A percentile compares a stretch with the other conserved stretches of the same genome.
Conservation (phyloP, 2,329 filamentous ascomycete genomes). For the Sclerotinia spermophila region DNA sequence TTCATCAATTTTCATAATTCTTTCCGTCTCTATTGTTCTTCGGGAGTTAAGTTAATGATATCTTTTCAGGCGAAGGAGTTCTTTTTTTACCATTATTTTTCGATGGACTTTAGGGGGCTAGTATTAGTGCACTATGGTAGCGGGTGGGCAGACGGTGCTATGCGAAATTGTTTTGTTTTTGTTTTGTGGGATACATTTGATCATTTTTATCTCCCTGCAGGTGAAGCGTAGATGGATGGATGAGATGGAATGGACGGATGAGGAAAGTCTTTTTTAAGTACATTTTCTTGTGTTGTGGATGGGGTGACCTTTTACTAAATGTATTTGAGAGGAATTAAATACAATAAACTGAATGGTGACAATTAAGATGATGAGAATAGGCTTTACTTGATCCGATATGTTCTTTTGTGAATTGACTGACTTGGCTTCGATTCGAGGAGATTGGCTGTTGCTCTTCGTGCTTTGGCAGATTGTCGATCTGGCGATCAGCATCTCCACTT, state of each 20-base stretch:
- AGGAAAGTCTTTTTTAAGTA: background rate
- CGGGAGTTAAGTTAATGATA: slow-evolving; percentile 9
- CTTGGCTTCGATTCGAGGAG: background rate
- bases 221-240: background rate
- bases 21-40: background rate
- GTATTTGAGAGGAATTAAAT: slow-evolving; percentile 12
- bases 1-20: slow-evolving; percentile 4
- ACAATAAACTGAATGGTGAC: background rate
- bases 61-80: slow-evolving; percentile 11
- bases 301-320: background rate
- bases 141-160: background rate
- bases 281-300: slow-evolving; percentile 9
- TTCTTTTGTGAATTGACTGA: background rate
- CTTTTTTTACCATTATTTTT: slow-evolving; percentile 5
- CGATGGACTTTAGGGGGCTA: background rate
- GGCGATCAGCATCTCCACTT: background rate
- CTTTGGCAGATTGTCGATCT: background rate
- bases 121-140: slow-evolving; percentile 1
- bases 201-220: background rate
- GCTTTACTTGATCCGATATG: background rate
- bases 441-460: background rate
- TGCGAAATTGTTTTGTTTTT: slow-evolving; percentile 8
- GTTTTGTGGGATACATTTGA: slow-evolving; percentile 8
- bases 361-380: background rate
- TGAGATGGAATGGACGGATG: slow-evolving; percentile 7